These are phyloP conservation scores for Saitozyma sp. DNA, from an alignment of 768 basidiomycete genomes.

Conservation along the genomic window DNA sequence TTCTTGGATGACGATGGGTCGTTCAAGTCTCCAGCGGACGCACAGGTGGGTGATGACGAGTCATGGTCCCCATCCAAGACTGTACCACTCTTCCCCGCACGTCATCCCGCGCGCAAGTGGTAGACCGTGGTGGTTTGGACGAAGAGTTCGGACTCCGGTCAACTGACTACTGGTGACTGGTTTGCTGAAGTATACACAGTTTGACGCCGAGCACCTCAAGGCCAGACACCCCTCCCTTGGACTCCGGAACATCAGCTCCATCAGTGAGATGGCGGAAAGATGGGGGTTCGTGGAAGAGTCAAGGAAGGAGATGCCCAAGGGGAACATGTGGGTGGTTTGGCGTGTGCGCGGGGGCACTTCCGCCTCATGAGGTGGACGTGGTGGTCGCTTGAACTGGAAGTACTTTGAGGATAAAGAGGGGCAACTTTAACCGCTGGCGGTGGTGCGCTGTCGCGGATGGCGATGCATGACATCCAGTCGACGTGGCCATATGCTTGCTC, in stretches of 20 bases:
- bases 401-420: too few relatives aligned
- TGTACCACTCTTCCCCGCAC: neutral
- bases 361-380: too few relatives aligned
- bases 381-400: too few relatives aligned
- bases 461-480: too few relatives aligned
- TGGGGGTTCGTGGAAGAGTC: conserved; percentile 31
- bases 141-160: too few relatives aligned
- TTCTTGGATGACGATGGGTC: conserved; percentile 29
- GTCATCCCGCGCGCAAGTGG: too few relatives aligned
- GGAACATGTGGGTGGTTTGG: conserved; percentile 41
- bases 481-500: too few relatives aligned
- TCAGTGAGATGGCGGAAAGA: conserved; percentile 20
- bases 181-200: conserved; percentile 14
- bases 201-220: conserved; percentile 28
- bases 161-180: neutral
- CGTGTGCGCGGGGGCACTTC: neutral
- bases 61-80: too few relatives aligned
- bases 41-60: conserved; percentile 16
- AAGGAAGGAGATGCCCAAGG: conserved; percentile 33
- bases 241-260: conserved; percentile 19
- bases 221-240: conserved; percentile 21
- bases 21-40: conserved; percentile 28
- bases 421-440: too few relatives aligned
- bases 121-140: too few relatives aligned
- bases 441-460: too few relatives aligned